Conservation (phyloP, 768 basidiomycete genomes). For the Pleurotus tuoliensis region DNA sequence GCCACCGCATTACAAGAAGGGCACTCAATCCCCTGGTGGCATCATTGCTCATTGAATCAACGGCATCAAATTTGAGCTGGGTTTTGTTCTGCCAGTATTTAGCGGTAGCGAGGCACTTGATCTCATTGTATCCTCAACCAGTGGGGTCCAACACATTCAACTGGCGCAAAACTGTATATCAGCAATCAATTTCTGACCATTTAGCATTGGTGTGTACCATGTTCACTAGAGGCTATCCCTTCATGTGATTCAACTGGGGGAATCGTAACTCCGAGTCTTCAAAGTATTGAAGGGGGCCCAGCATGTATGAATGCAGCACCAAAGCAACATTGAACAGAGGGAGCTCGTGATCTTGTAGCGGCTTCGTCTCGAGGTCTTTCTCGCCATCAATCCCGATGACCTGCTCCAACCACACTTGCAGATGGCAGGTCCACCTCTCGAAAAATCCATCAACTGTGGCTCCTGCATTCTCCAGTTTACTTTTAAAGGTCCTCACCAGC, state of each 20-base stretch:
- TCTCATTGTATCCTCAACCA: background rate
- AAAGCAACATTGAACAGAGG: background rate
- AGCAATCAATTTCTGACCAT: background rate
- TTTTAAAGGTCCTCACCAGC: too few species aligned
- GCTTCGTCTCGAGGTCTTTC: background rate
- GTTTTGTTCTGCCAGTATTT: background rate
- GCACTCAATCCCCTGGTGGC: background rate
- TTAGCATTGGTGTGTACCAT: background rate
- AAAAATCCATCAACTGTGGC: background rate
- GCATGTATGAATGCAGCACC: background rate
- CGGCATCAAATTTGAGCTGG: background rate
- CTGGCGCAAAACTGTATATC: background rate
- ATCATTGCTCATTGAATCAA: background rate
- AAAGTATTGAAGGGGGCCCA: background rate
- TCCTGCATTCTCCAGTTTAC: too few species aligned
- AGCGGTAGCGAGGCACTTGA: background rate
- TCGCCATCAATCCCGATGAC: background rate
- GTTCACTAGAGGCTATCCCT: background rate
- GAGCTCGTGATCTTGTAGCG: background rate
- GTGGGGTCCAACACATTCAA: background rate
- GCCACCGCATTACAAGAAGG: background rate
- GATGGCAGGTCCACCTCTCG: background rate
- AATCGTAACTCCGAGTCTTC: background rate
- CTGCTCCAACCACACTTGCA: background rate
- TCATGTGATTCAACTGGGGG: background rate